These are phyloP conservation scores for Yamadazyma laniorum DNA, from an alignment of 805 yeast genomes.

Conservation along the genomic window DNA sequence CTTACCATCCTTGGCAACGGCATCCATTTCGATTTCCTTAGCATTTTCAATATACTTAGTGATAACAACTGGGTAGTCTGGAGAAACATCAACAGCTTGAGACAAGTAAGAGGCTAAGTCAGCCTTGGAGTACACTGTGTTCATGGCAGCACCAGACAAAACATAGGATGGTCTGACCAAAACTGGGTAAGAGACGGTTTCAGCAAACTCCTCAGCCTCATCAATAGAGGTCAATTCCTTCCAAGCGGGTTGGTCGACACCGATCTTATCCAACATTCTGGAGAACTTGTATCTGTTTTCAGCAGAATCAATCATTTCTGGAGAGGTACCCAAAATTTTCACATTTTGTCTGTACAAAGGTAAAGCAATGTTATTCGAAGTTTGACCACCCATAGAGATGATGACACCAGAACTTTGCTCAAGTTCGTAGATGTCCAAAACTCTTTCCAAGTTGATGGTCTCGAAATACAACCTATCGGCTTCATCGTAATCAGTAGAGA, in stretches of 20 bases:
- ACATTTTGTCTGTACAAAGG: conserved; percentile 91
- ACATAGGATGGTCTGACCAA: conserved; percentile 97
- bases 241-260: conserved; percentile 99
- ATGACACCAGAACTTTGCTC: conserved; percentile 91
- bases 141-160: conserved; percentile 98
- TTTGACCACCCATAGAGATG: conserved; percentile 98
- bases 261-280: conserved; percentile 92
- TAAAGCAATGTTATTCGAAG: conserved; percentile 94
- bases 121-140: conserved; percentile 85
- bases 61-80: conserved; percentile 96
- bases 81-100: conserved; percentile 96
- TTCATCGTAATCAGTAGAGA: conserved; percentile 96
- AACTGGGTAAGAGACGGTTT: conserved; percentile 89
- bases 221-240: conserved; percentile 89
- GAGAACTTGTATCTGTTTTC: conserved; percentile 98
- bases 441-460: conserved; percentile 90
- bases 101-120: conserved; percentile 84
- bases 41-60: conserved; percentile 96
- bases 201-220: conserved; percentile 92
- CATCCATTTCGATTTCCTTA: conserved; percentile 95
- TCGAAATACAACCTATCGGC: conserved; percentile 96
- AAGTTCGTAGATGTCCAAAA: conserved; percentile 88
- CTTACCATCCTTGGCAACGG: conserved; percentile 86
- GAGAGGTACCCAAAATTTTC: conserved; percentile 94
- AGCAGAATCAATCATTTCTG: conserved; percentile 97